Percentiles rank a stretch among this genome's conserved stretches.
These are phyloP conservation scores for Tolypocladium capitatum DNA, from an alignment of 2,329 filamentous ascomycete genomes.

Conservation along the genomic window DNA sequence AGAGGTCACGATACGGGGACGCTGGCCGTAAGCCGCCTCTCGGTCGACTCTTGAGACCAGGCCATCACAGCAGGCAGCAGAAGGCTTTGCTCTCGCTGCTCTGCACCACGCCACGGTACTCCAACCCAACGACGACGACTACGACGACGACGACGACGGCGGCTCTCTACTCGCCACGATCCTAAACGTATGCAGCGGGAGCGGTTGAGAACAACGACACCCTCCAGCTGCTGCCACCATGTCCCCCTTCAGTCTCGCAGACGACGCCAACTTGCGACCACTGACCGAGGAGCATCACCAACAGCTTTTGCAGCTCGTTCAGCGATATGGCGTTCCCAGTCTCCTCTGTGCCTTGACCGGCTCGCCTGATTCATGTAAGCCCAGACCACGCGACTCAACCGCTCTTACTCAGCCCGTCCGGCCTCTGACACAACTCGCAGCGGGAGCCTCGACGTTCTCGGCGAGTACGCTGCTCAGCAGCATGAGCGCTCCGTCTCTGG, in stretches of 20 bases:
- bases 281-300: slow-evolving; percentile 26
- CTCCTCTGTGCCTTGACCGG: slow-evolving; percentile 23
- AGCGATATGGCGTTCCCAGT: slow-evolving; percentile 24
- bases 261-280: slow-evolving; percentile 22
- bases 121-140: too few relatives aligned
- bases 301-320: slow-evolving; percentile 20
- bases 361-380: slow-evolving; percentile 24
- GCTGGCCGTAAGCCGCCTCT: not conserved
- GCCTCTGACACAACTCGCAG: slow-evolving; percentile 9
- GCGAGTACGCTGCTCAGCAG: slow-evolving; percentile 26
- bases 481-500: slow-evolving; percentile 25
- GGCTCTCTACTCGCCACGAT: not conserved
- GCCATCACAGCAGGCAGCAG: not conserved
- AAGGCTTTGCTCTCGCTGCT: not conserved
- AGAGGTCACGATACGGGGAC: not conserved
- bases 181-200: not conserved
- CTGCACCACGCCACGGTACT: not conserved
- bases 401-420: not conserved
- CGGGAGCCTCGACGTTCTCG: slow-evolving; percentile 26
- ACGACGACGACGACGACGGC: too few relatives aligned
- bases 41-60: not conserved
- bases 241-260: slow-evolving; percentile 20
- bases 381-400: not conserved
- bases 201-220: not conserved
- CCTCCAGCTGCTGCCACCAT: slow-evolving; percentile 9